phyloP scores from a whole-genome alignment of 495 filamentous ascomycete genomes.

The Penicillium salamii region DNA sequence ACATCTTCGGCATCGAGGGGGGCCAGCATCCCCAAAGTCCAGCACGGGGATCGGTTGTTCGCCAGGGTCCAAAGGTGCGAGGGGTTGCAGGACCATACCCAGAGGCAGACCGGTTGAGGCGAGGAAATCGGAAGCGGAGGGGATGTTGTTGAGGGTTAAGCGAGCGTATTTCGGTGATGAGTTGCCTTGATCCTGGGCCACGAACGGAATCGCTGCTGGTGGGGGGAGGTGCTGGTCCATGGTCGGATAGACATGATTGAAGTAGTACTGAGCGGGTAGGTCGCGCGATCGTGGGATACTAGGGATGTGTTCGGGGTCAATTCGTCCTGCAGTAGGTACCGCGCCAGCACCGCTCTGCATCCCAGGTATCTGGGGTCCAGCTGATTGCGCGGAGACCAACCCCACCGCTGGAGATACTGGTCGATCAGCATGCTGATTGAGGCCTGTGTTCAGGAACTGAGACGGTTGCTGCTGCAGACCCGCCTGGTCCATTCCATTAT shows the following conservation, averaged over 20 bases:
- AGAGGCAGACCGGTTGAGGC: conserved; percentile 76
- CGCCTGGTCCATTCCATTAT: conserved; percentile 59
- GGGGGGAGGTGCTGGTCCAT: conserved; percentile 90
- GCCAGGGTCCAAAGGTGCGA: conserved; percentile 79
- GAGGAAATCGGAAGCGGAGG: conserved; percentile 76
- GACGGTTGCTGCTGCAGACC: conserved; percentile 48
- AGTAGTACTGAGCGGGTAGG: conserved; percentile 74
- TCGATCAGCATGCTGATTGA: conserved; percentile 44
- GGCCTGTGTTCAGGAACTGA: conserved; percentile 70
- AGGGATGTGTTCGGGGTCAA: conserved; percentile 91
- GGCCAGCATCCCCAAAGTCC: conserved; percentile 90
- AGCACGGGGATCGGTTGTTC: conserved; percentile 88
- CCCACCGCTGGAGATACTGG: conserved; percentile 54
- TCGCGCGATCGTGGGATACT: conserved; percentile 88
- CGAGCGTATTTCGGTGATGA: conserved; percentile 92
- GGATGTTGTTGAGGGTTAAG: conserved; percentile 88
- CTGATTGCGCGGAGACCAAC: conserved; percentile 43
- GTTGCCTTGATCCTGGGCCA: conserved; percentile 93
- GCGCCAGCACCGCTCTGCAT: conserved; percentile 34
- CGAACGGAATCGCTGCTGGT: conserved; percentile 84
- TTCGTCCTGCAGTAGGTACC: conserved; percentile 64
- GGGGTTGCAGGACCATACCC: conserved; percentile 83
- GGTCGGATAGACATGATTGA: conserved; percentile 85
- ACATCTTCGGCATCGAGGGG: conserved; percentile 90
- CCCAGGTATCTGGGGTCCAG: conserved; percentile 54